Evolutionary conservation across 1,139 yeast species (phyloP).

Genomic region (Pichia sp.): DNA sequence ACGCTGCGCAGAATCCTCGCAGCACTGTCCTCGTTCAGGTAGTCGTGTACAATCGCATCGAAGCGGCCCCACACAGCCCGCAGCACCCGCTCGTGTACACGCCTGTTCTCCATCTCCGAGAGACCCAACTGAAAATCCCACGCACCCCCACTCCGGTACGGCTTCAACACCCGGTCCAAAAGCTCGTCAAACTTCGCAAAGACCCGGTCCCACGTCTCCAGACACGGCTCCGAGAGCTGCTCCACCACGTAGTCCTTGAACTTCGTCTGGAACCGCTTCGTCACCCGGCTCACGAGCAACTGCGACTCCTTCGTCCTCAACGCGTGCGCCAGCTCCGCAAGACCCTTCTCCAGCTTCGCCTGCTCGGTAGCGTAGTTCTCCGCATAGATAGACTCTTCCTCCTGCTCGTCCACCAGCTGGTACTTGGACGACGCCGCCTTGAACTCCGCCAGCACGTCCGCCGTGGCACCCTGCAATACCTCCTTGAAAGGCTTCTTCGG

Average conservation of each 20-base stretch:
- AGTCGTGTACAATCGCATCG: conserved; percentile 55
- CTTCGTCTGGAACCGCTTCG: conserved; percentile 39
- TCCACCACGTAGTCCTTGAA: conserved; percentile 42
- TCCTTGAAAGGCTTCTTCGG: conserved; percentile 4
- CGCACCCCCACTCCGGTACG: conserved; percentile 17
- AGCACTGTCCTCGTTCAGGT: conserved; percentile 55
- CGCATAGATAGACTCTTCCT: neutral
- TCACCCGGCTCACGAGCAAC: conserved; percentile 35
- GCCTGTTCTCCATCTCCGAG: conserved; percentile 38
- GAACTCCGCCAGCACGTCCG: neutral
- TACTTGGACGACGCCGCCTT: neutral
- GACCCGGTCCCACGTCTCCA: conserved; percentile 60
- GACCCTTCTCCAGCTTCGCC: conserved; percentile 26
- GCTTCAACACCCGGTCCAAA: conserved; percentile 25
- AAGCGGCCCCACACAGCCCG: conserved; percentile 64
- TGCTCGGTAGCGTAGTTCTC: conserved; percentile 3
- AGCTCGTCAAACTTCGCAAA: conserved; percentile 45
- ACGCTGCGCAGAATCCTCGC: conserved; percentile 57
- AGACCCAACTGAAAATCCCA: conserved; percentile 69
- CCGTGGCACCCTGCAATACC: neutral
- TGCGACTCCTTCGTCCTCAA: conserved; percentile 47
- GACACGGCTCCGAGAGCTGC: conserved; percentile 43
- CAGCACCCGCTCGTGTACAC: conserved; percentile 43
- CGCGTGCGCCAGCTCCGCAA: conserved; percentile 25
- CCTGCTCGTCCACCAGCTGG: conserved; percentile 4